These are phyloP conservation scores for Diplodia scrobiculata DNA, from an alignment of 2,329 filamentous ascomycete genomes.

Conservation along the genomic window DNA sequence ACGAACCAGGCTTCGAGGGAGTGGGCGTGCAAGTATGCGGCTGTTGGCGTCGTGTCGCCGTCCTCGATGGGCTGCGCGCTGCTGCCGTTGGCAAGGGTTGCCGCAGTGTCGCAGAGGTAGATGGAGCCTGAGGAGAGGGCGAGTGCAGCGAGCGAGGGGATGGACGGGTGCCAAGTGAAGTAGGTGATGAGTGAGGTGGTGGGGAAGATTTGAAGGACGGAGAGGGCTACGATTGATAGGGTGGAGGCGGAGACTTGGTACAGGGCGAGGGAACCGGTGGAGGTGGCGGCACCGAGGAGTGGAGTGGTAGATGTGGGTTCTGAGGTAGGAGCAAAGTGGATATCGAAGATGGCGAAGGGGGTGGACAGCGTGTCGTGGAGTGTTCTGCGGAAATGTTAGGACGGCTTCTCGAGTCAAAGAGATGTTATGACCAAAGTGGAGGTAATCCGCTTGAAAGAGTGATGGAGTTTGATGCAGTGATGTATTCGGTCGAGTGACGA, in stretches of 20 bases:
- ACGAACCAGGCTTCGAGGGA: conserved; percentile 74
- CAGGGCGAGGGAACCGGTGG: conserved; percentile 69
- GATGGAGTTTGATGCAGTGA: conserved; percentile 38
- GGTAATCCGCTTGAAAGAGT: too few relatives aligned
- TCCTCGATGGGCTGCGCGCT: not conserved
- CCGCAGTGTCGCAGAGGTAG: conserved; percentile 35
- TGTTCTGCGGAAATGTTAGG: not conserved
- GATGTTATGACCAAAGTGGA: too few relatives aligned
- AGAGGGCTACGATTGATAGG: conserved; percentile 43
- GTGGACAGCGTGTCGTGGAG: conserved; percentile 58
- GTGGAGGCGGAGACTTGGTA: conserved; percentile 48
- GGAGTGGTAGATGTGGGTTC: conserved; percentile 39
- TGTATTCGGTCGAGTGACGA: not conserved
- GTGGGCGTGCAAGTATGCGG: conserved; percentile 42
- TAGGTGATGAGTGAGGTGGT: conserved; percentile 68
- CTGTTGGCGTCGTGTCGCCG: conserved; percentile 45
- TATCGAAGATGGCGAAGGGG: conserved; percentile 76
- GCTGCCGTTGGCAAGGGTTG: not conserved
- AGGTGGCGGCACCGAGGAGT: conserved; percentile 74
- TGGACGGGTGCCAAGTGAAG: conserved; percentile 69
- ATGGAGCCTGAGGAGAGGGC: conserved; percentile 71
- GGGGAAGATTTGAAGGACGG: conserved; percentile 55
- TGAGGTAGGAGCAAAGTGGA: conserved; percentile 70
- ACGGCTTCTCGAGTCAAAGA: not conserved
- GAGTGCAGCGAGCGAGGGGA: conserved; percentile 61